A percentile compares a stretch with the other conserved stretches of the same genome.
Evolutionary conservation across 2,329 filamentous ascomycete genomes (phyloP).

Genomic region (Orbilia oligospora): DNA sequence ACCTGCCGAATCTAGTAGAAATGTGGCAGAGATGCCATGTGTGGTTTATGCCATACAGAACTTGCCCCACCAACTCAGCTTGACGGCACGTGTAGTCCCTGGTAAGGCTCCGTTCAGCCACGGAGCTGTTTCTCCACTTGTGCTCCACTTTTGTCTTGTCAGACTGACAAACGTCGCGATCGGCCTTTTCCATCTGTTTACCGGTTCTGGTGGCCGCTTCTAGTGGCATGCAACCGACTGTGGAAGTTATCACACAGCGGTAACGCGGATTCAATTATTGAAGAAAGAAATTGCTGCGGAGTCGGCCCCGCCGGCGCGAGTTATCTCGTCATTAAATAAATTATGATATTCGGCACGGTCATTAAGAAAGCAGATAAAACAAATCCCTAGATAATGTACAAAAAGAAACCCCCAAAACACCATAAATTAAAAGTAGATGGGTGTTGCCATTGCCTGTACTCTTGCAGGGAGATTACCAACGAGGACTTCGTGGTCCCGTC

Average conservation of each 20-base stretch:
- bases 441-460: slow-evolving; percentile 24
- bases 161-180: not conserved
- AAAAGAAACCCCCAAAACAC: not conserved
- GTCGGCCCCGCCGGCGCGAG: too few species aligned
- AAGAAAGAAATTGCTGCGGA: not conserved
- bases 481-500: not conserved
- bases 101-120: slow-evolving; percentile 27
- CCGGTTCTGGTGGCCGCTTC: slow-evolving; percentile 8
- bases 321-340: slow-evolving; percentile 16
- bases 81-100: slow-evolving; percentile 12
- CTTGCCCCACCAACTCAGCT: slow-evolving; percentile 2
- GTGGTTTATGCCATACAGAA: slow-evolving; percentile 13
- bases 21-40: not conserved
- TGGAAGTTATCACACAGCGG: not conserved
- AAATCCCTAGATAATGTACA: slow-evolving; percentile 21
- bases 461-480: slow-evolving; percentile 13
- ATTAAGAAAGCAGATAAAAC: slow-evolving; percentile 13
- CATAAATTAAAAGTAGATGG: slow-evolving; percentile 15
- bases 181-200: slow-evolving; percentile 1
- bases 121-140: slow-evolving; percentile 17
- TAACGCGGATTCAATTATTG: not conserved
- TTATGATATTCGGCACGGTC: slow-evolving; percentile 13
- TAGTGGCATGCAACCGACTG: not conserved
- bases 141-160: slow-evolving; percentile 3
- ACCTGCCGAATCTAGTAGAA: slow-evolving; percentile 13